phyloP scores from a whole-genome alignment of 2,329 filamentous ascomycete species.

The Penicillium carneum region DNA sequence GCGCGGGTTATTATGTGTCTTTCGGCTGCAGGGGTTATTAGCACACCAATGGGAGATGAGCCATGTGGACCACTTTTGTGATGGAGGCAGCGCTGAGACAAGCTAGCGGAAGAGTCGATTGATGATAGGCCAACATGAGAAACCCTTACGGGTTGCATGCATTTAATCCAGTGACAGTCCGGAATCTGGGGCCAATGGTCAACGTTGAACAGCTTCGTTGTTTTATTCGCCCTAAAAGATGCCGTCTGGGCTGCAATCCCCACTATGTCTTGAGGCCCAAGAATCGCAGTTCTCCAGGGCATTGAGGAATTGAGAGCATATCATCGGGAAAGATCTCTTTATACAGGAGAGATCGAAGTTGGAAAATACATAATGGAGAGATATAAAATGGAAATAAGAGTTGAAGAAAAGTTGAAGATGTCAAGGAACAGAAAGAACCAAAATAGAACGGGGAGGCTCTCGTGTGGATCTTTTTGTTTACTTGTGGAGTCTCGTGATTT shows the following conservation, averaged over 20 bases:
- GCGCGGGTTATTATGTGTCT: too few species aligned
- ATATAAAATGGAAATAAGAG: not conserved
- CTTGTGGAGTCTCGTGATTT: conserved; percentile 23
- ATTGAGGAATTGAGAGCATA: too few species aligned
- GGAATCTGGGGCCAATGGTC: conserved; percentile 5
- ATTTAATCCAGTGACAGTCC: conserved; percentile 1
- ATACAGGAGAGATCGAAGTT: too few species aligned
- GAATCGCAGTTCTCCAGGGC: not conserved
- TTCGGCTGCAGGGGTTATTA: too few species aligned
- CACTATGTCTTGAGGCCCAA: conserved; percentile 12
- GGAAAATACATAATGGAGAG: not conserved
- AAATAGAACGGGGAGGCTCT: conserved; percentile 15
- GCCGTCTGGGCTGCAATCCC: conserved; percentile 11
- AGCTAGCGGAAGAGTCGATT: not conserved
- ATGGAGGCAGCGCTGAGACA: not conserved
- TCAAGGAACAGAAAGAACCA: not conserved
- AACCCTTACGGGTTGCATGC: conserved; percentile 13
- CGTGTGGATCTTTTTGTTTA: conserved; percentile 18
- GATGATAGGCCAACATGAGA: conserved; percentile 9
- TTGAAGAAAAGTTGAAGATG: not conserved
- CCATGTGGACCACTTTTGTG: not conserved
- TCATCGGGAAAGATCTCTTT: too few species aligned
- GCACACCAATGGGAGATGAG: not conserved
- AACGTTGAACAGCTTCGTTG: not conserved
- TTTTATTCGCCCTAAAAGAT: not conserved